Base-by-base conservation (phyloP, 345 rosid genomes). In the Camelina hispida region DNA sequence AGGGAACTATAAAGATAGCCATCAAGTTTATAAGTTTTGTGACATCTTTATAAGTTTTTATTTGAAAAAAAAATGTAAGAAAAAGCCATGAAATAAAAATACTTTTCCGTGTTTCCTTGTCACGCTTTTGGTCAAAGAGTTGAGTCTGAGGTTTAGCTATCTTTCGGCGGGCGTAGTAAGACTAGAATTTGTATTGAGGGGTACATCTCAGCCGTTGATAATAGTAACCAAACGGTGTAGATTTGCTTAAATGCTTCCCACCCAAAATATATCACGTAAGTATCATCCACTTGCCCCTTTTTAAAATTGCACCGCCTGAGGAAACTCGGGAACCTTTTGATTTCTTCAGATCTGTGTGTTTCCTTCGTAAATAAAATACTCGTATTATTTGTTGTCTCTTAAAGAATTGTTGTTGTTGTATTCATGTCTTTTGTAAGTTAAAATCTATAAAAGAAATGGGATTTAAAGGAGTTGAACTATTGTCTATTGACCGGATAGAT, bases 401-500 rank as follows among this genome's bases (percentile, higher is more conserved):
- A 6, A 55, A 22, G n/a, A 52, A 28, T 28, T 7, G 9, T 1
- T 14, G 9, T 1, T 14, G 9, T 1, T 2, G 17, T 55, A 28
- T 14, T 55, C 37, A 14, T 14, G 13, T 40, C 4, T 40, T 40
- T 40, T 3, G 43, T 40, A 40, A 35, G 2, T 6, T 23, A 23
- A 23, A 2, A 54, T 23, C 2, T 6, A 2, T 0, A 23, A 54
- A 54, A 12, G 0, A 54, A 8, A 57, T 7, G 10, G 1, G 7
- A 32, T 34, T 34, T 32, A 14, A 55, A 14, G 34, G 62, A 57
- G 34, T 3, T 57, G 15, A 60, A 35, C 28, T 38, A 38, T 18
- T 60, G 65, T 17, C 28, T 38, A 38, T 18, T 60, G 65, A 37
- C 65, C 65, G 7, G 47, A 38, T 32, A 60, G 28, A 60, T 60